phyloP scores from a whole-genome alignment of 768 basidiomycete genomes.

The Psilocybe cyanescens region DNA sequence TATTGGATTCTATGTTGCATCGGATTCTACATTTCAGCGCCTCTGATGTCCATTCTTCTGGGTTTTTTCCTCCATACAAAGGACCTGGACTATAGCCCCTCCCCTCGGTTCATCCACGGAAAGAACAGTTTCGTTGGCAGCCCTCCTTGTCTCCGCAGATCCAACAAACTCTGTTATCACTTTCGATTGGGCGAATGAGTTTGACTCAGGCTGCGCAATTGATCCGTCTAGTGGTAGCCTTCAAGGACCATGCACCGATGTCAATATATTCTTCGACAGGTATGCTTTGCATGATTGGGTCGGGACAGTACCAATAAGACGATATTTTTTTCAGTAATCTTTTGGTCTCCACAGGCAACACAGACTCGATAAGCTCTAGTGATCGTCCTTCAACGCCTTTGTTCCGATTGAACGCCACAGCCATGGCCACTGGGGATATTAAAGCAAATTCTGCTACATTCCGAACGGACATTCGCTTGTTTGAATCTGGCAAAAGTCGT shows the following conservation, averaged over 20 bases:
- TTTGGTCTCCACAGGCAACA: background rate
- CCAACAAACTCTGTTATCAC: conserved; percentile 15
- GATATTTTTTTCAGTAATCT: background rate
- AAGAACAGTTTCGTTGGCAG: background rate
- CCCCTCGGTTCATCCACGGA: background rate
- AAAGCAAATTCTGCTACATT: conserved; percentile 18
- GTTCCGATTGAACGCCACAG: background rate
- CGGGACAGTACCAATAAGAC: too few species aligned
- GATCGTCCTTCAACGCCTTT: background rate
- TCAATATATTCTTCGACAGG: conserved; percentile 22
- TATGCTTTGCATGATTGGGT: background rate
- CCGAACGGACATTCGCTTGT: conserved; percentile 20
- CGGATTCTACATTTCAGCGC: conserved; percentile 7
- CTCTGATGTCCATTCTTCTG: conserved; percentile 10
- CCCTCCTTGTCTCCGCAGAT: conserved; percentile 17
- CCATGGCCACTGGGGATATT: conserved; percentile 2
- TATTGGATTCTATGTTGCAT: background rate
- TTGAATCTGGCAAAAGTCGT: conserved; percentile 8
- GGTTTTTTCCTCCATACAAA: conserved; percentile 13
- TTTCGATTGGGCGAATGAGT: conserved; percentile 21
- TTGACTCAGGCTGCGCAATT: background rate
- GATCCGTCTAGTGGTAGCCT: too few species aligned
- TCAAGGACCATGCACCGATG: conserved; percentile 9
- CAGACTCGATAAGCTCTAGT: background rate
- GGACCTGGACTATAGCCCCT: background rate